Conservation (phyloP, 148 eudicot species). For the Cornus suecica region DNA sequence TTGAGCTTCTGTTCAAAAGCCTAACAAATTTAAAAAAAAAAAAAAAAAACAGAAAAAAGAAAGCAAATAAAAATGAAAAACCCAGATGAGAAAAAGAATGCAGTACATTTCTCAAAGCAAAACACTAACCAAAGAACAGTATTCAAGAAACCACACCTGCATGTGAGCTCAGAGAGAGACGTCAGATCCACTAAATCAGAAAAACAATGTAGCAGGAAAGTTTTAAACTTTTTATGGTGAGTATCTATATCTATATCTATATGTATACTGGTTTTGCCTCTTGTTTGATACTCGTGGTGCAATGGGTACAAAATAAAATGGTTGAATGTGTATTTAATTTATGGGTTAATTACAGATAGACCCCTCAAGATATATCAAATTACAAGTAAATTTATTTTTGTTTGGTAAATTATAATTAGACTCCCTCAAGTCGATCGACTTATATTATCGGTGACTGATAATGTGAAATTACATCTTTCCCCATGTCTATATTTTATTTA, state of each 20-base stretch:
- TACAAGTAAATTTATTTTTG: too few species aligned
- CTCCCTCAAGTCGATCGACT: too few species aligned
- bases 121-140: constrained; percentile 11
- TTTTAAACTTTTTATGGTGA: constrained; percentile 18
- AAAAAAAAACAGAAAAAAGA: constrained; percentile 1
- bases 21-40: constrained; percentile 8
- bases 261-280: background rate
- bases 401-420: too few species aligned
- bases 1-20: constrained; percentile 5
- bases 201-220: constrained; percentile 12
- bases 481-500: too few species aligned
- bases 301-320: constrained; percentile 7
- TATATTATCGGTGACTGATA: too few species aligned
- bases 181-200: constrained; percentile 29
- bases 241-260: constrained; percentile 5
- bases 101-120: background rate
- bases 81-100: constrained; percentile 16
- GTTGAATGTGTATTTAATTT: background rate
- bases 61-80: background rate
- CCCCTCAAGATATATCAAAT: too few species aligned
- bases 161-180: constrained; percentile 14
- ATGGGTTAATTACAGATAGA: too few species aligned
- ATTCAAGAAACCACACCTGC: constrained; percentile 9
- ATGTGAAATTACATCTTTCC: too few species aligned
- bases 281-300: constrained; percentile 2